Evolutionary conservation across 306 rosid species (phyloP).

Genomic region (Abrus pulchellus): DNA sequence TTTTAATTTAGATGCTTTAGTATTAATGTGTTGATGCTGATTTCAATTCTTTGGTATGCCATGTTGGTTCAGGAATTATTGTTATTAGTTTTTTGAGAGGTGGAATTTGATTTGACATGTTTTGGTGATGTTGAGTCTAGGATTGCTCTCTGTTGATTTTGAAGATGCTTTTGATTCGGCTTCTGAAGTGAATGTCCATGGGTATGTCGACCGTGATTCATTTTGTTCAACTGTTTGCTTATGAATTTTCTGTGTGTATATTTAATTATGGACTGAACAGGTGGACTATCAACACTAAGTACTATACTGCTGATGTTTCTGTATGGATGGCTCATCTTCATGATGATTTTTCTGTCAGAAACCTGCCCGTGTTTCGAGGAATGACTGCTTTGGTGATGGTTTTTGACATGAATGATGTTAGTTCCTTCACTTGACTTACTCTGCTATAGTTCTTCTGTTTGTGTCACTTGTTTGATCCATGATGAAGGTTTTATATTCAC

Average conservation of each 20-base stretch:
- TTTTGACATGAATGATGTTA: constrained; percentile 81
- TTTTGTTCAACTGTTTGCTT: constrained; percentile 34
- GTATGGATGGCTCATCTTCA: constrained; percentile 77
- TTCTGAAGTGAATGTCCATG: constrained; percentile 66
- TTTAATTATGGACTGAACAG: constrained; percentile 52
- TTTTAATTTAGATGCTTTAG: neutral
- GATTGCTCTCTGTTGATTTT: constrained; percentile 68
- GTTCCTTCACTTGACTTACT: constrained; percentile 42
- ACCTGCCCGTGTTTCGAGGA: constrained; percentile 59
- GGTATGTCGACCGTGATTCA: constrained; percentile 54
- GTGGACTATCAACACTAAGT: constrained; percentile 84
- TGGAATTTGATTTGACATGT: constrained; percentile 23
- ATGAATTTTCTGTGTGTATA: constrained; percentile 13
- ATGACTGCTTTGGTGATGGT: constrained; percentile 86
- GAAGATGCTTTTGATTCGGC: constrained; percentile 72
- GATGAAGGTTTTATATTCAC: neutral
- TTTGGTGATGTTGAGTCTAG: constrained; percentile 52
- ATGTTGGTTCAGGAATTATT: neutral
- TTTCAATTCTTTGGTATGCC: neutral
- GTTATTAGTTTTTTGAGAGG: neutral
- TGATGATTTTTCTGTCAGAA: constrained; percentile 63
- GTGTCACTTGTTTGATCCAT: neutral
- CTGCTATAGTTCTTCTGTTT: constrained; percentile 20
- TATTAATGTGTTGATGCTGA: neutral
- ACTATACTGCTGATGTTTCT: constrained; percentile 85